Base-by-base conservation (phyloP, 2,329 filamentous ascomycete genomes). In the Cordyceps tenuipes region DNA sequence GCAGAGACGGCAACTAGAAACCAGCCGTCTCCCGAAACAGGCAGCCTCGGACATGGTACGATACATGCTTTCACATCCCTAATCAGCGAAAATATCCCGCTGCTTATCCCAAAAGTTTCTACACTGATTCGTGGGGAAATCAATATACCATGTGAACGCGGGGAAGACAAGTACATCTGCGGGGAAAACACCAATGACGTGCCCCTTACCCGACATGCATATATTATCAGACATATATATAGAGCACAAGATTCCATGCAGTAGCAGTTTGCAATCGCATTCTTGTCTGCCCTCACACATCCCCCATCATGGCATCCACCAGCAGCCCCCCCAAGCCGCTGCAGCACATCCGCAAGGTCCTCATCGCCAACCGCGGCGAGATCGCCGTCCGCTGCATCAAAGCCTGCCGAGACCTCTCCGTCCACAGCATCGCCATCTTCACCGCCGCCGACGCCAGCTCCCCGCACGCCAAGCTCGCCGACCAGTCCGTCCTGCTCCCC, bases 291-390 rank as follows among this genome's bases (percentile, higher is more conserved):
- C 12, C 34, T 36, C 12, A 36, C 29, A 29, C 29, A 10, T 36
- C 5, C 8, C 12, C 34, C 9, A 36, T 1, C 1, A 36, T 36
- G 34, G 34, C 2, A 4, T 9, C 29, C 15, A 41, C 26, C 85
- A 84, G 61, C 82, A 29, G 13, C 15, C 13, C 39, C 15, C 13
- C 39, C 3, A 39, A 44, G 41, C 39, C 52, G 3, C 13, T 54
- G 39, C 52, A 21, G n/a, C 39, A 54, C 9, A 44, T 54, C 19
- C 39, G 52, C 26, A 55, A 46, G 26, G 52, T 85, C 23, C 69
- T 86, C 15, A 76, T 86, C 49, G 82, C 82, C 8, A 85, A 86
- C 67, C 74, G 83, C 50, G 83, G 82, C 51, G 82, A 85, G 66
- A 85, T 85, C 57, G 79, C 81, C 3, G 74, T 75, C 39, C 76